Evolutionary conservation across 129 eudicot species (phyloP).

Genomic region (sunflower (Helianthus annuus)): HanXRQr2.0-SUNRISE NC_035439.2:108133541-108134040

Average conservation of each 20-base stretch:
- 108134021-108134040: background rate
- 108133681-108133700: conserved; percentile 35
- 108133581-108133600: conserved; percentile 60
- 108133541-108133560: no score
- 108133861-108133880: no score
- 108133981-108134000: background rate
- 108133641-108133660: conserved; percentile 26
- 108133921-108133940: no score
- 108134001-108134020: no score
- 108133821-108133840: no score
- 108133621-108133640: conserved; percentile 46
- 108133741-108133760: conserved; percentile 18
- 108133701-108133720: conserved; percentile 33
- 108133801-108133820: no score
- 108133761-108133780: conserved; percentile 24
- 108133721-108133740: conserved; percentile 22
- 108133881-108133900: no score
- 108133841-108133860: no score
- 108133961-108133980: no score
- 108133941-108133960: no score
- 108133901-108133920: no score
- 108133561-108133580: conserved; percentile 84
- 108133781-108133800: no score
- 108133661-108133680: conserved; percentile 37
- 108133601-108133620: conserved; percentile 64